phyloP scores from a whole-genome alignment of 805 yeast species.

The Candida germanica region DNA sequence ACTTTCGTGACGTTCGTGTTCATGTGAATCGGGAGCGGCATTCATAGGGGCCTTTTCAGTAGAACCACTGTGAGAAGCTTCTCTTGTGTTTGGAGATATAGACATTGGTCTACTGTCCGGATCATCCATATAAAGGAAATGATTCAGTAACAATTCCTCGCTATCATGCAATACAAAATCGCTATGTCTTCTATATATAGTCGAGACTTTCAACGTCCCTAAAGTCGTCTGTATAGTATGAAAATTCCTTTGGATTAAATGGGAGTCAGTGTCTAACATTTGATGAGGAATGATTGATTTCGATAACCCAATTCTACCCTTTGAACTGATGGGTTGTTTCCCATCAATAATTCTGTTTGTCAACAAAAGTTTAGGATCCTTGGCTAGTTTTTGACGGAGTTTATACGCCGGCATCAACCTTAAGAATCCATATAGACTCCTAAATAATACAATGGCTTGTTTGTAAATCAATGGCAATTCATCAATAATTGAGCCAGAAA shows the following conservation, averaged over 20 bases:
- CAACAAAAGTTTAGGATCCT: constrained; percentile 33
- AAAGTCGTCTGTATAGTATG: constrained; percentile 70
- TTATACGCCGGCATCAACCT: constrained; percentile 72
- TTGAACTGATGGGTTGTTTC: constrained; percentile 69
- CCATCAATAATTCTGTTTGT: constrained; percentile 73
- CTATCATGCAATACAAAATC: constrained; percentile 65
- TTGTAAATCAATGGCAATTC: constrained; percentile 72
- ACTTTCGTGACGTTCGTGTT: background rate
- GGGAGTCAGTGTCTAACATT: constrained; percentile 38
- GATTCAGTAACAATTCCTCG: constrained; percentile 60
- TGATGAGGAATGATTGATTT: constrained; percentile 54
- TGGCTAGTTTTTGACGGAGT: constrained; percentile 37
- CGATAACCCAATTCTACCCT: constrained; percentile 82
- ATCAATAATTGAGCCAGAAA: constrained; percentile 31
- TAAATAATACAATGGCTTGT: constrained; percentile 67
- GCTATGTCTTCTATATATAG: constrained; percentile 72
- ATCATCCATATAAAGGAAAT: constrained; percentile 29
- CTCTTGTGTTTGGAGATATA: background rate
- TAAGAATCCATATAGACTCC: constrained; percentile 65
- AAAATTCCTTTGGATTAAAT: constrained; percentile 59
- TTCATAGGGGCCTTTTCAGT: background rate
- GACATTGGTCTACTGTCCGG: background rate
- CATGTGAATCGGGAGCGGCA: background rate
- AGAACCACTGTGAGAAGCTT: too few relatives aligned
- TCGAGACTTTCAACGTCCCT: constrained; percentile 73